phyloP scores from a whole-genome alignment of 768 basidiomycete species.

The Mycena galericulata region DNA sequence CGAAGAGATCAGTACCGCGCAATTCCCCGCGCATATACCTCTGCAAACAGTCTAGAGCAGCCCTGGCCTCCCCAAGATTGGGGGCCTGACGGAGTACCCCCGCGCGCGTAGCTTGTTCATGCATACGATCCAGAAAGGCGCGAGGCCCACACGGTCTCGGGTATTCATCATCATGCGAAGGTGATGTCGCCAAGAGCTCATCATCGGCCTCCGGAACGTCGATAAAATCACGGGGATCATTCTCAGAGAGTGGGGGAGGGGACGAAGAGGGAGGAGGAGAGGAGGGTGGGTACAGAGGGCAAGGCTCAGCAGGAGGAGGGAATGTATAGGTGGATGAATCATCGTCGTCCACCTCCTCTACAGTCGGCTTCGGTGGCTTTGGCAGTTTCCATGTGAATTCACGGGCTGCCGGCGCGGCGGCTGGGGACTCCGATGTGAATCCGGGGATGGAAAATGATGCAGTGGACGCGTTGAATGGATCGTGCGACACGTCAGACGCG shows the following conservation, averaged over 20 bases:
- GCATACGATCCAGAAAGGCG: slow-evolving; percentile 1
- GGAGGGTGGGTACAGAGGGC: no score
- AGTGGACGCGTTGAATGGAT: neutral
- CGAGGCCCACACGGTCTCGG: neutral
- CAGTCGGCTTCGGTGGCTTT: slow-evolving; percentile 1
- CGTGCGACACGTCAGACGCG: neutral
- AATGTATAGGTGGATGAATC: slow-evolving; percentile 4
- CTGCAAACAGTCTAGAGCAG: slow-evolving; percentile 6
- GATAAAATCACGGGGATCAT: slow-evolving; percentile 2
- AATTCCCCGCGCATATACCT: slow-evolving; percentile 13
- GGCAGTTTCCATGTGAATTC: slow-evolving; percentile 14
- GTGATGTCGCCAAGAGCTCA: slow-evolving; percentile 18
- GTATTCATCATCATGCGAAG: slow-evolving; percentile 7
- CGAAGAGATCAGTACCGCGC: slow-evolving; percentile 17
- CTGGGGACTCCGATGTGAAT: neutral
- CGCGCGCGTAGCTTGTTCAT: neutral
- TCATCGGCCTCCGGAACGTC: slow-evolving; percentile 12
- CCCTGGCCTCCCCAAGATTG: slow-evolving; percentile 10
- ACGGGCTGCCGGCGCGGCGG: slow-evolving; percentile 9
- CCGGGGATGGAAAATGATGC: slow-evolving; percentile 12
- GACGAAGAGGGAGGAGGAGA: no score
- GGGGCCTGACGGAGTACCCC: slow-evolving; percentile 15
- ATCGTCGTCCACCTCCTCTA: neutral
- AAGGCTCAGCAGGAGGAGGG: neutral
- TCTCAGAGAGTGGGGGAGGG: no score